Base-by-base conservation (phyloP, 164 flowering plant species). In the Litsea cubeba region DNA sequence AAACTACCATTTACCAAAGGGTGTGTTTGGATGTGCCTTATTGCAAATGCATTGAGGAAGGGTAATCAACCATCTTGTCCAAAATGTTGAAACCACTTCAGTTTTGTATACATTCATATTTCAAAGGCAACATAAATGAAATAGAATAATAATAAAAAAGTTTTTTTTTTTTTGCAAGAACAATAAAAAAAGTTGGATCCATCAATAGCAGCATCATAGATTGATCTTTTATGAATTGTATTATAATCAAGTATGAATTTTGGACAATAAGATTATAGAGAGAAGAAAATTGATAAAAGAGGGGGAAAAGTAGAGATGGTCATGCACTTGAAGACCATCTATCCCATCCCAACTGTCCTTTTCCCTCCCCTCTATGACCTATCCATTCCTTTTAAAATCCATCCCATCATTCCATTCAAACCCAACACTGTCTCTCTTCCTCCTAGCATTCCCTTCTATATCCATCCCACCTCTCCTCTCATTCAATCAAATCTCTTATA, bases 381-480 rank as follows among this genome's bases (percentile, higher is more conserved):
- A 54, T 3, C 0, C 11, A 54, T 17, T 35, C 60, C 60, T 54
- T 54, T 54, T 54, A 14, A 54, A 54, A 54, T 5, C 60, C 60
- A 20, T 25, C 66, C 28, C 28, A 23, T 63, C 60, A 54, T 54
- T 17, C 18, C 60, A 54, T 14, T 17, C 60, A 54, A 54, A 12
- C 3, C n/a, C 60, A 54, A 54, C 60, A 54, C 5, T 72, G 20
- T 50, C 69, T 49, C 70, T 67, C 46, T 30, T 28, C 58, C 22
- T 54, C 69, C 66, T n/a, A 50, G 40, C 78, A 72, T 73, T 73
- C 70, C 66, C 28, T 58, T 6, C 68, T 72, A 58, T 28, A 66
- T 65, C 32, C 35, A 72, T 66, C 69, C 28, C 62, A n/a, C 40
- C 50, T 71, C 72, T 69, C 54, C n/a, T 51, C 22, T 50, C 23